phyloP scores from a whole-genome alignment of 768 basidiomycete genomes.

The Holtermannia corniformis region DNA sequence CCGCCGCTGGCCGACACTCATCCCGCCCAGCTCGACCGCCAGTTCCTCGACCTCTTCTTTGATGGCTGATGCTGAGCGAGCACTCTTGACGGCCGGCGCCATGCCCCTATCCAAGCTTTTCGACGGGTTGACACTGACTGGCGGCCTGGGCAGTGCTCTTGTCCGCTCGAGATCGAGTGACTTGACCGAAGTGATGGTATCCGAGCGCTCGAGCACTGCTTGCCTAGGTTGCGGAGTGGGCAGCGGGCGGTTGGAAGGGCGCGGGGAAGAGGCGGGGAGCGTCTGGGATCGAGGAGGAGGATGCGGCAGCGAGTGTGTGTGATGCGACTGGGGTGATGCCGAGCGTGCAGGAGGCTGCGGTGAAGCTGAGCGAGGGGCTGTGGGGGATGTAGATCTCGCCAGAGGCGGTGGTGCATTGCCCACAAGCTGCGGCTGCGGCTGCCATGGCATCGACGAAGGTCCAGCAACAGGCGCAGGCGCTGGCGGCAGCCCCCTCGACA shows the following conservation, averaged over 20 bases:
- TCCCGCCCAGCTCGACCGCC: background rate
- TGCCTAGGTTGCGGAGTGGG: background rate
- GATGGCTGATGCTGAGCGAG: background rate
- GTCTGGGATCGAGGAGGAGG: background rate
- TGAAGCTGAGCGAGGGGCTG: background rate
- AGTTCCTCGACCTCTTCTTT: background rate
- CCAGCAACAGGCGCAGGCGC: background rate
- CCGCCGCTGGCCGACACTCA: background rate
- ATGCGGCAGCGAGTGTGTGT: background rate
- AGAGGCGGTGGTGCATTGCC: conserved; percentile 6
- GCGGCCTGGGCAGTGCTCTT: conserved; percentile 31
- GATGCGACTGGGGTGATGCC: background rate
- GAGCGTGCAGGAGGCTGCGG: background rate
- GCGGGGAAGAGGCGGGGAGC: background rate
- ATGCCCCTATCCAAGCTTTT: conserved; percentile 36
- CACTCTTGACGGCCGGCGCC: conserved; percentile 1
- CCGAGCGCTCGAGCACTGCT: conserved; percentile 27
- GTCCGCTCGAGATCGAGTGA: conserved; percentile 27
- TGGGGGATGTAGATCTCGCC: conserved; percentile 9
- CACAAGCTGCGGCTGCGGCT: too few relatives aligned
- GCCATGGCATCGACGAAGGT: background rate
- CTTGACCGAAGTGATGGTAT: conserved; percentile 33
- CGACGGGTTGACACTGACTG: conserved; percentile 29
- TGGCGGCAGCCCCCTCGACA: conserved; percentile 2
- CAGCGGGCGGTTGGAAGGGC: background rate